Base-by-base conservation (phyloP, 1,284 basidiomycete species). In the Irpex sp. region DNA sequence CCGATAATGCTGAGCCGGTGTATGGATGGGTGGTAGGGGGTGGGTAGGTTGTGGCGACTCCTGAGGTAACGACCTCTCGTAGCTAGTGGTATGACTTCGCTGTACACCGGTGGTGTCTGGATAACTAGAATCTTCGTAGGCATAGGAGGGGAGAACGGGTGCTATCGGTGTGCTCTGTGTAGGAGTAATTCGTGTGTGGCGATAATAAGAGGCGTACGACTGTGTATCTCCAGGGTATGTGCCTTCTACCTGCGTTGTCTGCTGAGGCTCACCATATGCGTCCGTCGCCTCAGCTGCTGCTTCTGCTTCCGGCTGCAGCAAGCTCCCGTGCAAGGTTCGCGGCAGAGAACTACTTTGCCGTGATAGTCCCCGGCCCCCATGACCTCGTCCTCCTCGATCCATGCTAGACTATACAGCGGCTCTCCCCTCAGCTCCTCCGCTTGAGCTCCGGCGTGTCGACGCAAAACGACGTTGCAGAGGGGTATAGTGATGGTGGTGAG, bases 401-500 rank as follows among this genome's bases (percentile, higher is more conserved):
- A 65, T 65, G 34, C 58, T 65, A 21, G 56, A 52, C 47, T 57
- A 57, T 48, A 38, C 60, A 55, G 26, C 54, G 34, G 13, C 63
- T 56, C 57, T 62, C 11, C 60, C 63, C 63, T 64, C 63, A 55
- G 58, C 64, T 62, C 40, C 64, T 65, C 61, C 61, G 36, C 44
- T 40, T 60, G 26, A 56, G 17, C 54, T 62, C 54, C 26, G 61
- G 57, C 44, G 37, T 31, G 57, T 62, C 36, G 56, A 57, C 56
- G 60, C 57, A 51, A 49, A 64, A 56, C 54, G 54, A 56, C 21
- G 31, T 36, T 51, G 57, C 40, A 59, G 36, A 55, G 63, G 58
- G 34, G 19, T 62, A n/a, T 66, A 67, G 58, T 64, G 65, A 60
- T 44, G 60, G 52, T 68, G 66, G 62, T 67, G 67, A 67, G 71